These are phyloP conservation scores for Oryza coarctata DNA, from an alignment of 176 grass and related monocot genomes.

Conservation along the genomic window DNA sequence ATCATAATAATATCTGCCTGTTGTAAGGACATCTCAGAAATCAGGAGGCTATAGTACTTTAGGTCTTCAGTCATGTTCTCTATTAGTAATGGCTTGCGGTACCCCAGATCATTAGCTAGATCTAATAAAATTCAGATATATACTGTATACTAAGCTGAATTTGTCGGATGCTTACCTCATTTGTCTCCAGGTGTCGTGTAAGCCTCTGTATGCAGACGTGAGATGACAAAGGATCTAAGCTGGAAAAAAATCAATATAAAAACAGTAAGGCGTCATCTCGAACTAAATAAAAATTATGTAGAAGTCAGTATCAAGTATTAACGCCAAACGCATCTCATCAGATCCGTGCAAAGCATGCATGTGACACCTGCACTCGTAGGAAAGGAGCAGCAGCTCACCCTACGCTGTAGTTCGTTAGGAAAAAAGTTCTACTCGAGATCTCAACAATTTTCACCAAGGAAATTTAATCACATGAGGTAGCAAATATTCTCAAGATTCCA, in stretches of 20 bases:
- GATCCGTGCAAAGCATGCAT: slow-evolving; percentile 17
- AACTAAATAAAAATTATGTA: slow-evolving; percentile 28
- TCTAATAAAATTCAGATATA: neutral
- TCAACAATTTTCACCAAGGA: neutral
- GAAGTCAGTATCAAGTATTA: slow-evolving; percentile 11
- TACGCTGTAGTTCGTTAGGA: neutral
- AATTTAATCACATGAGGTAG: neutral
- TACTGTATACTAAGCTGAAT: neutral
- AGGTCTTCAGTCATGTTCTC: neutral
- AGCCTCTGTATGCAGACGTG: neutral
- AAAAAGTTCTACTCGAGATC: slow-evolving; percentile 1
- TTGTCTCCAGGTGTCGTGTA: slow-evolving; percentile 22
- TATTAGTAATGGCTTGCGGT: neutral
- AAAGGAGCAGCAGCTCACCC: slow-evolving; percentile 7
- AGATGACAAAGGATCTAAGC: neutral
- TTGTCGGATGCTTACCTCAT: slow-evolving; percentile 25
- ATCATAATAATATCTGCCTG: neutral
- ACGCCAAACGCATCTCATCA: slow-evolving; percentile 8
- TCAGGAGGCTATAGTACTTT: neutral
- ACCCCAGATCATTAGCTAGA: neutral
- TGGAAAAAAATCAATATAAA: slow-evolving; percentile 12
- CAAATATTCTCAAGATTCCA: neutral
- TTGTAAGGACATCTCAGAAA: neutral
- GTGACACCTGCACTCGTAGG: slow-evolving; percentile 20
- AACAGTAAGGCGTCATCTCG: slow-evolving; percentile 12